Base-by-base conservation (phyloP, 2,329 filamentous ascomycete genomes). In the Stachybotrys elegans region DNA sequence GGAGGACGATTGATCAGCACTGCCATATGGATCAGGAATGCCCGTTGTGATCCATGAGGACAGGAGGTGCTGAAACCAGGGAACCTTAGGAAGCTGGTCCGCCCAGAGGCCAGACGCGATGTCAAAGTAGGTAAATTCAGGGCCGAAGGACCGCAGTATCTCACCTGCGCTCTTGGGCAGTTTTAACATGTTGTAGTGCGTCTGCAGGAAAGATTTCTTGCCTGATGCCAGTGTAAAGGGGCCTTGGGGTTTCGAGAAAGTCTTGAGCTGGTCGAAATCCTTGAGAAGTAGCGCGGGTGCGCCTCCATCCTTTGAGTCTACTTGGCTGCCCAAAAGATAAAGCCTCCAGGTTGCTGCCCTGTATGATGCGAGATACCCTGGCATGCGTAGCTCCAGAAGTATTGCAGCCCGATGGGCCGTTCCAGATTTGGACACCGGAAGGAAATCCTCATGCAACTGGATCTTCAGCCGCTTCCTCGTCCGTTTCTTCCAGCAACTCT, bases 301-400 rank as follows among this genome's bases (percentile, higher is more conserved):
- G 3, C 1, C 9, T 8, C 19, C 14, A 7, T 34, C 11, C 8
- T 8, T 8, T 16, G 31, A 7, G 31, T 7, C 8, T 13, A 34
- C 4, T 7, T 22, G 29, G n/a, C 31, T 42, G 1, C 52, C 51
- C 4, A 54, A 4, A 1, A 52, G 5, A 2, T 34, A 23, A 39
- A 57, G 47, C 49, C 6, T 49, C 31, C 50, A 48, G 1, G 42
- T 48, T 13, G 51, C 52, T 6, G 46, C 31, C 0, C 47, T 34
- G 7, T 60, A 67, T 7, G 55, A 47, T 2, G 71, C 57, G 22
- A 72, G 71, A 44, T 69, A 83, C 1, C 59, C 53, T 1, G 65
- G 63, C 0, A 75, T 71, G 40, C 70, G 43, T 59, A 79, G 20
- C 60, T 63, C 21, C n/a, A 67, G 65, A 16, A 83, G 72, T 0